These are phyloP conservation scores for Carpinus viminea DNA, from an alignment of 306 rosid species.

Conservation along the genomic window DNA sequence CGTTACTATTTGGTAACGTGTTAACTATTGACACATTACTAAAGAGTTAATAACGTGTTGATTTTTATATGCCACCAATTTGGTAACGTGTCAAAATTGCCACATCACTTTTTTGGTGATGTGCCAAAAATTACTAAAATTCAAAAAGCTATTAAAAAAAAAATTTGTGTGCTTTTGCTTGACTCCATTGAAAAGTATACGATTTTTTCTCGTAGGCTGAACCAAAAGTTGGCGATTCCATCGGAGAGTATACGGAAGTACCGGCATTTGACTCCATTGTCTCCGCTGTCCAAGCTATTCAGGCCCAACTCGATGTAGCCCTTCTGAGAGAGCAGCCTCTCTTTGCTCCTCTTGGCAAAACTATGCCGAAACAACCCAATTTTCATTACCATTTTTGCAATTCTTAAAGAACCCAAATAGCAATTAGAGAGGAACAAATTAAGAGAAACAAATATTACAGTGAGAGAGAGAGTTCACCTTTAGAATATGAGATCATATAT, in stretches of 20 bases:
- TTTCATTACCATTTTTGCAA: conserved; percentile 32
- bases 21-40: no score
- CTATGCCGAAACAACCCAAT: conserved; percentile 60
- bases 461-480: background rate
- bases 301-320: conserved; percentile 41
- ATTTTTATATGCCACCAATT: no score
- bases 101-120: no score
- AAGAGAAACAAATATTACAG: background rate
- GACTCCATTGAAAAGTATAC: no score
- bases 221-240: conserved; percentile 30
- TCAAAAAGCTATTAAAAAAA: no score
- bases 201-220: conserved; percentile 11
- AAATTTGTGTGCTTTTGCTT: no score
- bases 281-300: conserved; percentile 18
- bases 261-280: conserved; percentile 16
- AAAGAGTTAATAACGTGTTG: no score
- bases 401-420: background rate
- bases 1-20: no score
- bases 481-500: no score
- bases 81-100: no score
- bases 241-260: conserved; percentile 45
- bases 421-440: background rate
- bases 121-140: no score
- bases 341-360: conserved; percentile 57
- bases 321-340: conserved; percentile 45